These are phyloP conservation scores for Hypholoma sublateritium DNA, from an alignment of 768 basidiomycete species.

Conservation along the genomic window DNA sequence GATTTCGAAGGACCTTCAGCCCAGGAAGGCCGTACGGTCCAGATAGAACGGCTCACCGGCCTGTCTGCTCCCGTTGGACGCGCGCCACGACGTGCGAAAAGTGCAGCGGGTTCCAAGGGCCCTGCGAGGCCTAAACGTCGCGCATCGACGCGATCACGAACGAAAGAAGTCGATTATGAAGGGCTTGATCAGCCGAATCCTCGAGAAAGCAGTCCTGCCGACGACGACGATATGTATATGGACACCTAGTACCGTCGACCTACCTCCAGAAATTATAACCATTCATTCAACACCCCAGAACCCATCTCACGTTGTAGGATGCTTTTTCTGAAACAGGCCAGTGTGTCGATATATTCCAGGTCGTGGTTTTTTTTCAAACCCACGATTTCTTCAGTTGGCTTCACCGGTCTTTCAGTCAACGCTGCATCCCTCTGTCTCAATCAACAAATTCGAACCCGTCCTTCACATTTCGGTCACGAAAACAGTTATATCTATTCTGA, in stretches of 20 bases:
- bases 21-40: not conserved
- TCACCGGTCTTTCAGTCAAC: no score
- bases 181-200: not conserved
- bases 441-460: no score
- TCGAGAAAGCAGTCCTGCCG: conserved; percentile 2
- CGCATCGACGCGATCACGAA: not conserved
- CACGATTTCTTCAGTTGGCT: no score
- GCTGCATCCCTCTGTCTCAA: no score
- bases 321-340: not conserved
- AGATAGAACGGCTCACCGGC: conserved; percentile 28
- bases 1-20: conserved; percentile 7
- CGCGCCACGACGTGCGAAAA: conserved; percentile 13
- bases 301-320: not conserved
- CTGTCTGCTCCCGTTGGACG: conserved; percentile 19
- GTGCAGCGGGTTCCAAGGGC: not conserved
- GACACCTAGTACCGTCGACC: not conserved
- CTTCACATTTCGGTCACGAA: no score
- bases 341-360: no score
- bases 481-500: not conserved
- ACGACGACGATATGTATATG: conserved; percentile 8
- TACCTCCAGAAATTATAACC: no score
- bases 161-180: not conserved
- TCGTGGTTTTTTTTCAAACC: no score
- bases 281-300: no score
- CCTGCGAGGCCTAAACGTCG: not conserved